Conservation (phyloP, 1,139 yeast genomes). For the Protomyces arabidopsidicola region DNA sequence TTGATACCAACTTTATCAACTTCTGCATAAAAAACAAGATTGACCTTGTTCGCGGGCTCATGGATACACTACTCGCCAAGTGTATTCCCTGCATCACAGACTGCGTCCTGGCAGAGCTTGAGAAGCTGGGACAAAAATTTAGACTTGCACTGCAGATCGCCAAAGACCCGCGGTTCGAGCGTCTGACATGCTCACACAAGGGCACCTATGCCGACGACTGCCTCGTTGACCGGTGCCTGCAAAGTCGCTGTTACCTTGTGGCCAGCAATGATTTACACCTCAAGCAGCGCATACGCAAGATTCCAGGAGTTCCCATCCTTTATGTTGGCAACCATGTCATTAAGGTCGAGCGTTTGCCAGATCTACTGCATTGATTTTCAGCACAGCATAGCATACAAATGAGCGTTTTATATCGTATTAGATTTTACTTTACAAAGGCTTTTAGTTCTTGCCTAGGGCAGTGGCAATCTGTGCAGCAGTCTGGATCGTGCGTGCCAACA, state of each 20-base stretch:
- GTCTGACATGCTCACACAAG: constrained; percentile 82
- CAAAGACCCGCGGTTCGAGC: constrained; percentile 82
- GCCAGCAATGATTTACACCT: constrained; percentile 99
- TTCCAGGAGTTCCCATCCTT: constrained; percentile 95
- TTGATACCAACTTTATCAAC: constrained; percentile 94
- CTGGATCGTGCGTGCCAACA: constrained; percentile 81
- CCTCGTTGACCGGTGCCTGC: constrained; percentile 83
- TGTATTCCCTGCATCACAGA: constrained; percentile 94
- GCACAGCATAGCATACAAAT: background rate
- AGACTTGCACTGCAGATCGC: constrained; percentile 84
- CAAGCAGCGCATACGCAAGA: constrained; percentile 86
- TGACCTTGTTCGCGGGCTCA: constrained; percentile 88
- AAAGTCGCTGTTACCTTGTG: constrained; percentile 92
- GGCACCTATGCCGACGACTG: constrained; percentile 99
- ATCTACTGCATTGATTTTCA: constrained; percentile 37
- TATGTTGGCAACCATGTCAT: constrained; percentile 92
- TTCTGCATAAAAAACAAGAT: constrained; percentile 92
- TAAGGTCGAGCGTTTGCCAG: constrained; percentile 90
- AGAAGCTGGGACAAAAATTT: constrained; percentile 88
- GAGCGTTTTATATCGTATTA: too few relatives aligned
- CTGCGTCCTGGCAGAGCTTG: constrained; percentile 96
- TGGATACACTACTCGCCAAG: constrained; percentile 91
- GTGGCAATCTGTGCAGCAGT: constrained; percentile 85
- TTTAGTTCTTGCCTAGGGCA: constrained; percentile 53
- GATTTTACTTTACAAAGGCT: background rate